Base-by-base conservation (phyloP, 2,329 filamentous ascomycete species). In the Colletotrichum sp. region DNA sequence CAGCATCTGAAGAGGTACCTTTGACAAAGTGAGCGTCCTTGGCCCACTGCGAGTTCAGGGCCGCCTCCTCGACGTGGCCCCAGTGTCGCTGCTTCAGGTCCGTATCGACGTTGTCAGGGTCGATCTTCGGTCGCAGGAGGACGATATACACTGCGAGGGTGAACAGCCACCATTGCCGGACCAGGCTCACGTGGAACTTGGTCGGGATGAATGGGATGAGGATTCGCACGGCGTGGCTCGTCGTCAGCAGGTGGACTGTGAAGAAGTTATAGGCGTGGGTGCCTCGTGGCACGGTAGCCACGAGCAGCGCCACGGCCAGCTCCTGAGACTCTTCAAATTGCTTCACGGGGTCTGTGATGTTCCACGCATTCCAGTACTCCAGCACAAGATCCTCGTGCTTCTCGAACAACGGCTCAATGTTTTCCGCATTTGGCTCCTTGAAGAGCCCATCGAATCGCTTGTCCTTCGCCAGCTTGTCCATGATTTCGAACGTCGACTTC, bases 291-390 rank as follows among this genome's bases (percentile, higher is more conserved):
- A 92, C 90, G 5, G 91, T 92, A 8, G 90, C 88, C 6, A 95
- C 88, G 0, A 95, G 84, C 8, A 96, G 83, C 0, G 91, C 90
- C 0, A 92, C 87, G 0, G 91, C 91, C 1, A 89, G 88, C 81
- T 92, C 89, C 80, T 94, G 92, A 1, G 93, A 94, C 72, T 94
- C 90, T 74, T 92, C 90, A 81, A 99, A 98, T 80, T 96, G 93
- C 78, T 90, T 88, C n/a, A 89, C 88, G 1, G 94, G 93, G 76
- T 96, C 89, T 10, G 89, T 85, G 26, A 98, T 88, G 12, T 89
- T 87, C 96, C 96, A 98, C 5, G 94, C 93, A 79, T 98, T 97
- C 95, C 96, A 99, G 86, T 99, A 95, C 79, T 98, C 94, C 61
- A 98, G 84, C 18, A 98, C 87, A 0, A 93, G 88, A 16, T 90